Evolutionary conservation across 129 eudicot species (phyloP).

Genomic region (Centrapalus pauciflorus): DNA sequence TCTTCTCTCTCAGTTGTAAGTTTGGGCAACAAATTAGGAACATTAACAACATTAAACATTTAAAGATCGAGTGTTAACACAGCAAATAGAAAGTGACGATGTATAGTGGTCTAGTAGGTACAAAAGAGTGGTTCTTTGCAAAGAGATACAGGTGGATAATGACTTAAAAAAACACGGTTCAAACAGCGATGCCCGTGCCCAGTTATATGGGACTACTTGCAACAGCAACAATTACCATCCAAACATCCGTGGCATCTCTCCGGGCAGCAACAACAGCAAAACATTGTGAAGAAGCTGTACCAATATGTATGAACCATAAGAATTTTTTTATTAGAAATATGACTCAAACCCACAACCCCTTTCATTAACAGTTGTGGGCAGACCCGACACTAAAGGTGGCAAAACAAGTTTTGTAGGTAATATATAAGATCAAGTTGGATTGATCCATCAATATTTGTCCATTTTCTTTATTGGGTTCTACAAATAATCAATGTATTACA

Average conservation of each 20-base stretch:
- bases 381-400: background rate
- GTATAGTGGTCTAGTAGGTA: no score
- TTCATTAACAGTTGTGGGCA: background rate
- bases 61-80: background rate
- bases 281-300: slow-evolving; percentile 53
- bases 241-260: slow-evolving; percentile 43
- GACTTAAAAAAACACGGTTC: background rate
- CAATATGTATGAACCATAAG: slow-evolving; percentile 1
- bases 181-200: background rate
- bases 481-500: background rate
- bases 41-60: background rate
- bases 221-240: slow-evolving; percentile 37
- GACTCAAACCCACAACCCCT: background rate
- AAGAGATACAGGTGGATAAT: background rate
- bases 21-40: background rate
- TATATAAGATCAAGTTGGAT: no score
- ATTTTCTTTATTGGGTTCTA: no score
- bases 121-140: background rate
- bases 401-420: background rate
- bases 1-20: no score
- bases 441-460: no score
- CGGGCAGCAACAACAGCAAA: slow-evolving; percentile 54
- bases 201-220: slow-evolving; percentile 7
- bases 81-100: background rate
- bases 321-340: background rate